A percentile compares a stretch with the other conserved stretches of the same genome.
Conservation (phyloP, 2,329 filamentous ascomycete genomes). For the Nannizziopsis arthrosporioides region DNA sequence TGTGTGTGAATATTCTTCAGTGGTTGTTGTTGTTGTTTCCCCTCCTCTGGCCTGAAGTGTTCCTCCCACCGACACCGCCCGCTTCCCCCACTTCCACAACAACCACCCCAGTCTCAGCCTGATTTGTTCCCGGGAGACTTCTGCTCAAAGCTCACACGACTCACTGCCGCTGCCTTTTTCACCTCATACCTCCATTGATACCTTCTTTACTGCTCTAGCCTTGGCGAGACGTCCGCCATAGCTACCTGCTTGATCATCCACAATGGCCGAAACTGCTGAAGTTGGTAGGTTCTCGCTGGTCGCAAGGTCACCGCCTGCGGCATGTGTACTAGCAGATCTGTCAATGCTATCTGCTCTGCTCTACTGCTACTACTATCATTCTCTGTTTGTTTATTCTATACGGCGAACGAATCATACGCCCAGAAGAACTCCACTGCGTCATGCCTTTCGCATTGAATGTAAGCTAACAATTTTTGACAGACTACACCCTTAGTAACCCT, state of each 20-base stretch:
- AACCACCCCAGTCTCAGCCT: not conserved
- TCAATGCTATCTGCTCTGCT: not conserved
- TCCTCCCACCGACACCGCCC: not conserved
- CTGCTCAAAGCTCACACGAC: conserved; percentile 8
- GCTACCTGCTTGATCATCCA: not conserved
- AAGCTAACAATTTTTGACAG: conserved; percentile 35
- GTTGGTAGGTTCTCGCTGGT: conserved; percentile 14
- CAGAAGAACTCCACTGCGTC: no score
- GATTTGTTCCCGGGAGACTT: not conserved
- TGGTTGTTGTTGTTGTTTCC: no score
- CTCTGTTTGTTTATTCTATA: no score
- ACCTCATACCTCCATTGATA: not conserved
- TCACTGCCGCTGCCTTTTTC: not conserved
- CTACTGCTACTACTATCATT: not conserved
- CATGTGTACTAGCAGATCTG: not conserved
- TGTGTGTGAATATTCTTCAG: no score
- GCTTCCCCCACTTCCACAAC: not conserved
- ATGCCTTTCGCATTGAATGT: not conserved
- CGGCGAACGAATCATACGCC: no score
- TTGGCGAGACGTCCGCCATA: conserved; percentile 5
- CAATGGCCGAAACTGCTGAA: conserved; percentile 16
- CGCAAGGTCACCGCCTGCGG: not conserved
- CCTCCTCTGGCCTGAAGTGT: not conserved
- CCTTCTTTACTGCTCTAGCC: not conserved
- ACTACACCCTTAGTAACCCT: conserved; percentile 81